These are phyloP conservation scores for Orbilia quercus DNA, from an alignment of 2,329 filamentous ascomycete genomes.

Conservation along the genomic window DNA sequence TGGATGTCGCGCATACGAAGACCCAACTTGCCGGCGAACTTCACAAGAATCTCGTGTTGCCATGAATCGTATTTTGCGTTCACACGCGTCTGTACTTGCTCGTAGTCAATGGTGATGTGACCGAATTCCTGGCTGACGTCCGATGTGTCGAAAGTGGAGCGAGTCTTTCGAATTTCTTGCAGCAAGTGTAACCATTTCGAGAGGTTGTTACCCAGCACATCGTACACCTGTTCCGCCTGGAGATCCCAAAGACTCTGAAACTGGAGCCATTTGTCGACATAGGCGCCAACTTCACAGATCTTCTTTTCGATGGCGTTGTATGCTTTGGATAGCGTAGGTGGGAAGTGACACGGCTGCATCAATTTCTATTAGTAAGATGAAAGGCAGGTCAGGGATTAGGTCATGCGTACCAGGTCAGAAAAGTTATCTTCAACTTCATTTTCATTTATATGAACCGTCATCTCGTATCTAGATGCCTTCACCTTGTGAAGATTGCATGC, in stretches of 20 bases:
- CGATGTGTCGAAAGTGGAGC: constrained; percentile 95
- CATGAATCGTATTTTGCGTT: constrained; percentile 99
- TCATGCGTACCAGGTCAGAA: constrained; percentile 71
- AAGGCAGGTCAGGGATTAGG: neutral
- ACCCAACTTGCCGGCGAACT: constrained; percentile 89
- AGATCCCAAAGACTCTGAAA: constrained; percentile 99
- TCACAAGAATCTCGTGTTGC: constrained; percentile 95
- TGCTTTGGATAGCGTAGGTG: constrained; percentile 79
- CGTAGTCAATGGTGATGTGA: constrained; percentile 94
- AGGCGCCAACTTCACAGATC: constrained; percentile 79
- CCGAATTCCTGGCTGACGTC: constrained; percentile 93
- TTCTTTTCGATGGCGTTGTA: constrained; percentile 87
- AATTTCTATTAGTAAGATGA: constrained; percentile 6
- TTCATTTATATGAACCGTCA: constrained; percentile 76
- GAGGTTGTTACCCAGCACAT: constrained; percentile 88
- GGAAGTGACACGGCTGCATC: constrained; percentile 76
- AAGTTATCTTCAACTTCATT: constrained; percentile 78
- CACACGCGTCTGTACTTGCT: constrained; percentile 98
- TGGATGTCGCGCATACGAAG: constrained; percentile 92
- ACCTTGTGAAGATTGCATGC: constrained; percentile 93
- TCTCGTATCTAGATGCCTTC: constrained; percentile 94
- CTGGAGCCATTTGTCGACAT: constrained; percentile 97
- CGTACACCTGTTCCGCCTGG: constrained; percentile 94
- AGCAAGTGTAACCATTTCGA: constrained; percentile 92
- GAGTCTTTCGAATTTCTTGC: constrained; percentile 95